Percentiles rank a stretch among this genome's conserved stretches.
These are phyloP conservation scores for Aspergillus incahuasiensis DNA, from an alignment of 495 filamentous ascomycete genomes.

Conservation along the genomic window DNA sequence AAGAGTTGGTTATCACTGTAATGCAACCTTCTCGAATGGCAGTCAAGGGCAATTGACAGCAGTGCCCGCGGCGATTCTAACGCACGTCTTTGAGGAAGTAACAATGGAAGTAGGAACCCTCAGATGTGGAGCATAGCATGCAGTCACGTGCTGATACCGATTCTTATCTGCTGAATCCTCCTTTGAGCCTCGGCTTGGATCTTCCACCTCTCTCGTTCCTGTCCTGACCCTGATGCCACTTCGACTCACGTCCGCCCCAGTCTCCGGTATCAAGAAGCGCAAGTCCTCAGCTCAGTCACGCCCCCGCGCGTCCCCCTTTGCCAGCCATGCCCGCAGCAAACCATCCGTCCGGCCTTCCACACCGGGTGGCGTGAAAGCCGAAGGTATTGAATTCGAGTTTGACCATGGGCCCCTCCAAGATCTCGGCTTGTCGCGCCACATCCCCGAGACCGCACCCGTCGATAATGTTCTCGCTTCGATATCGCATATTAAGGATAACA, in stretches of 20 bases:
- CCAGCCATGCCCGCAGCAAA: constrained; percentile 55
- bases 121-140: too few species aligned
- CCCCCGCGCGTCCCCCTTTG: constrained; percentile 44
- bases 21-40: too few species aligned
- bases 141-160: not conserved
- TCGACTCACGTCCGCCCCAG: constrained; percentile 43
- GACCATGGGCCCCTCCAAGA: constrained; percentile 32
- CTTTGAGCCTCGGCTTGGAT: constrained; percentile 1
- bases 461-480: constrained; percentile 63
- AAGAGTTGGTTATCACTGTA: too few species aligned
- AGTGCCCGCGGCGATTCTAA: too few species aligned
- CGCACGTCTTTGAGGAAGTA: too few species aligned
- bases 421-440: constrained; percentile 32
- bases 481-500: constrained; percentile 52
- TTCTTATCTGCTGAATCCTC: not conserved
- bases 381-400: constrained; percentile 42
- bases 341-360: constrained; percentile 31
- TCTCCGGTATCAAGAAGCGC: constrained; percentile 44
- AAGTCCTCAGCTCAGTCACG: constrained; percentile 22
- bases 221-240: constrained; percentile 35
- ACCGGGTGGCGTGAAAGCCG: constrained; percentile 21
- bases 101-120: too few species aligned
- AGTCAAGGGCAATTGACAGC: too few species aligned
- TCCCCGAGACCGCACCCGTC: constrained; percentile 46
- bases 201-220: not conserved